Conservation (phyloP, 139 green algal genomes). For the Micromonas commoda region DNA sequence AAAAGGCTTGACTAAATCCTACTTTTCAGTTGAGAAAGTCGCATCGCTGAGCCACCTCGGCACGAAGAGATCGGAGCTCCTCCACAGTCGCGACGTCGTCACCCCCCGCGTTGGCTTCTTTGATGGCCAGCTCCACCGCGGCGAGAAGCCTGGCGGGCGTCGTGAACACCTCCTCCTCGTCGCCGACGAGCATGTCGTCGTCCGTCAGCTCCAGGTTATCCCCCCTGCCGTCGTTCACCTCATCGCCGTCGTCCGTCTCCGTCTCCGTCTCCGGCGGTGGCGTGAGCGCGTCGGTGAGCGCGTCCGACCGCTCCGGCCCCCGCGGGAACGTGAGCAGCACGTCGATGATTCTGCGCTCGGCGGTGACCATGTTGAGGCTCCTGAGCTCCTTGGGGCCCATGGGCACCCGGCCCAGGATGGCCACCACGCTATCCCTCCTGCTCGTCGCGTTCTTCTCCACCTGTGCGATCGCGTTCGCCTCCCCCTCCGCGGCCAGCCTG, state of each 20-base stretch:
- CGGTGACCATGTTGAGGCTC: background rate
- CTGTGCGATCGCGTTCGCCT: conserved; percentile 3
- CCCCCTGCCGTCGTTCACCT: background rate
- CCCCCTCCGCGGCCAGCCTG: background rate
- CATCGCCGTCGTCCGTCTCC: background rate
- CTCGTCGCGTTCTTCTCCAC: background rate
- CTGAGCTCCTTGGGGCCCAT: background rate
- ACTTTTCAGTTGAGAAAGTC: no score
- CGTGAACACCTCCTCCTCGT: conserved; percentile 16
- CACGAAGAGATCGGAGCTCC: background rate
- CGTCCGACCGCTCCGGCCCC: background rate
- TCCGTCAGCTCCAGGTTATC: background rate
- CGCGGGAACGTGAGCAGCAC: background rate
- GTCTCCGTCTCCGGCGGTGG: background rate
- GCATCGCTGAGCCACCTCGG: background rate
- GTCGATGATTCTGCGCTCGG: conserved; percentile 6
- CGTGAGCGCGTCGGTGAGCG: conserved; percentile 11
- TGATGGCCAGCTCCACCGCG: background rate
- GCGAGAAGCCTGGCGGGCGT: background rate
- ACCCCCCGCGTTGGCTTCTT: background rate
- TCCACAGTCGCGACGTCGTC: background rate
- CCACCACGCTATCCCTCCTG: background rate
- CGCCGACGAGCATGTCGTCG: background rate
- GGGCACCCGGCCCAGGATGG: background rate
- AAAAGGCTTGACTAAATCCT: no score